phyloP scores from a whole-genome alignment of 352 stramenopile genomes.

The Peronospora belbahrii region DNA sequence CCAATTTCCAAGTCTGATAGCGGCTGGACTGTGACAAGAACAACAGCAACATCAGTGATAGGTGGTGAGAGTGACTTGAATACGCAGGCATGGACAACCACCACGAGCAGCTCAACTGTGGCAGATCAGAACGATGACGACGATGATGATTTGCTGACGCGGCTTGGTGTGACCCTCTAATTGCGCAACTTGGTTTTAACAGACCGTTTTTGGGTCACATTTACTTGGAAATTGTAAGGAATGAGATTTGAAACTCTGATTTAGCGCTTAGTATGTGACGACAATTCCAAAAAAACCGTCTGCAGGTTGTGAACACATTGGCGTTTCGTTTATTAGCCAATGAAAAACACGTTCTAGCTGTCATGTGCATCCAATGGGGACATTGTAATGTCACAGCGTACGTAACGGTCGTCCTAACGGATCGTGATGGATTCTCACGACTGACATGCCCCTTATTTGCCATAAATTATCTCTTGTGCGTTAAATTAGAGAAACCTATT shows the following conservation, averaged over 20 bases:
- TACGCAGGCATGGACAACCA: conserved; percentile 10
- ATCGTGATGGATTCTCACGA: no score
- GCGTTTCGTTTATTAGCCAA: background rate
- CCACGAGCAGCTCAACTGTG: background rate
- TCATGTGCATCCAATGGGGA: background rate
- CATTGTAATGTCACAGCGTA: background rate
- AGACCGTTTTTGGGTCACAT: background rate
- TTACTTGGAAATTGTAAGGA: conserved; percentile 9
- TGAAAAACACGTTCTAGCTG: background rate
- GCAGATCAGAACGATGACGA: conserved; percentile 15
- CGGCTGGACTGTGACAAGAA: conserved; percentile 14
- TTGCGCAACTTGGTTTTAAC: background rate
- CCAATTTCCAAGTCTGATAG: conserved; percentile 9
- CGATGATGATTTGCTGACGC: conserved; percentile 22
- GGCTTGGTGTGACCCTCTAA: conserved; percentile 25
- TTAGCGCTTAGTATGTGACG: background rate
- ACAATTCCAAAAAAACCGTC: background rate
- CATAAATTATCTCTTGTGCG: conserved; percentile 22
- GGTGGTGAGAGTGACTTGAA: conserved; percentile 5
- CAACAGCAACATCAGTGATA: background rate
- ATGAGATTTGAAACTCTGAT: background rate
- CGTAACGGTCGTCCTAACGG: no score
- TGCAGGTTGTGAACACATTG: background rate
- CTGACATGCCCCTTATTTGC: background rate
- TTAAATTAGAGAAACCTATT: background rate